Evolutionary conservation across 768 basidiomycete genomes (phyloP), one percentile per base, ranked within the genome.

Genomic region (Boletales sp.): DNA sequence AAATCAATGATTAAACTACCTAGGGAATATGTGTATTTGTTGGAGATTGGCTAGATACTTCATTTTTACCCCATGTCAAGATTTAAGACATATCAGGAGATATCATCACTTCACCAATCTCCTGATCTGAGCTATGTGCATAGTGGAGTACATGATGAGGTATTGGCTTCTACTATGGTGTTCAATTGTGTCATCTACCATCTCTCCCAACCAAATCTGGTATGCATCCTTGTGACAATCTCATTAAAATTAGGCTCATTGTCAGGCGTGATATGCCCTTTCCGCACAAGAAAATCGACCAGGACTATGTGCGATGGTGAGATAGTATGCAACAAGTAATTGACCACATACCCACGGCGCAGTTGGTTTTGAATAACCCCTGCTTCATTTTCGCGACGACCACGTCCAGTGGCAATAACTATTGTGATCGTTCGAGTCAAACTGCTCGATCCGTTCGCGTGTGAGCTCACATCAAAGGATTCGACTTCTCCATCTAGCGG

Each of bases 401-500:
- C 30, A 80, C 76, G 1, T 77, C 73, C 37, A 92, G 70, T 2
- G 80, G 66, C 38, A 92, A 72, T 19, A 95, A 73, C 90, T 94
- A 50, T 40, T 28, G 12, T 8, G 8, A 28, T 28, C 25, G 25
- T 28, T 28, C 25, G 25, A 28, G 4, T 28, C 25, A 28, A 28
- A 28, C 25, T 28, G 7, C 6, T 7, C 25, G 25, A 28, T 28
- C 25, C 25, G 18, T 37, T 19, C n/a, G 35, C 3, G 30, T 37
- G 41, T 3, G 12, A 9, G 60, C 76, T 46, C 48, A 93, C 94
- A 72, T 92, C 82, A 58, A 99, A 99, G 1, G 80, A 85, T 63
- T 96, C 94, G 2, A 96, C 96, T 64, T 99, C 96, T 21, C 91
- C 94, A 57, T 99, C 96, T 18, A 81, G 73, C 0, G 94, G 91